A percentile compares a stretch with the other conserved stretches of the same genome.
phyloP scores from a whole-genome alignment of 2,329 filamentous ascomycete genomes.

The Alternaria sp. region DNA sequence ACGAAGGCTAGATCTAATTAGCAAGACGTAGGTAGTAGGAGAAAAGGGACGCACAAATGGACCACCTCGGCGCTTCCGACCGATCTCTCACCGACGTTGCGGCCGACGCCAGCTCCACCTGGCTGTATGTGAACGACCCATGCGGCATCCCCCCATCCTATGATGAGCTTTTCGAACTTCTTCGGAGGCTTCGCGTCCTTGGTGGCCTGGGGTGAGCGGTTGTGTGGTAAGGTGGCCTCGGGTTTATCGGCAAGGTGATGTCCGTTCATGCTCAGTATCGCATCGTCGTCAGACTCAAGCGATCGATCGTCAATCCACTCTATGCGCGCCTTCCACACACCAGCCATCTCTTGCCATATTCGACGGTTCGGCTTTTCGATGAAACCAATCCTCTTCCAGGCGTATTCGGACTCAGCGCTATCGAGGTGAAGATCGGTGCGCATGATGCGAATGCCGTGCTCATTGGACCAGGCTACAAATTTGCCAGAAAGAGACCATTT shows the following conservation, averaged over 20 bases:
- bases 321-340: slow-evolving; percentile 88
- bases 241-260: slow-evolving; percentile 39
- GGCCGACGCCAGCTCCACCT: slow-evolving; percentile 70
- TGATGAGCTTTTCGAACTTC: slow-evolving; percentile 75
- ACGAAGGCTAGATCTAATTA: slow-evolving; percentile 67
- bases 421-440: slow-evolving; percentile 84
- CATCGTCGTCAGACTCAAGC: slow-evolving; percentile 74
- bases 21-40: slow-evolving; percentile 31
- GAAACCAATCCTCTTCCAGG: slow-evolving; percentile 94
- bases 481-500: slow-evolving; percentile 94
- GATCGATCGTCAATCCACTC: slow-evolving; percentile 91
- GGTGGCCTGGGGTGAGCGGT: slow-evolving; percentile 56
- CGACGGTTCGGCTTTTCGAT: slow-evolving; percentile 85
- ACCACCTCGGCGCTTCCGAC: slow-evolving; percentile 86
- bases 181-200: slow-evolving; percentile 37
- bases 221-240: slow-evolving; percentile 46
- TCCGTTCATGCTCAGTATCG: slow-evolving; percentile 46
- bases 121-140: slow-evolving; percentile 94
- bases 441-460: slow-evolving; percentile 98
- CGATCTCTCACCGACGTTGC: slow-evolving; percentile 71
- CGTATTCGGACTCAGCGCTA: slow-evolving; percentile 75
- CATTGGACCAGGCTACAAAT: slow-evolving; percentile 94
- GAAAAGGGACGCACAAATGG: slow-evolving; percentile 72
- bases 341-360: slow-evolving; percentile 95
- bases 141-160: slow-evolving; percentile 95